Base-by-base conservation (phyloP, 768 basidiomycete genomes). In the Suillus paluster region DNA sequence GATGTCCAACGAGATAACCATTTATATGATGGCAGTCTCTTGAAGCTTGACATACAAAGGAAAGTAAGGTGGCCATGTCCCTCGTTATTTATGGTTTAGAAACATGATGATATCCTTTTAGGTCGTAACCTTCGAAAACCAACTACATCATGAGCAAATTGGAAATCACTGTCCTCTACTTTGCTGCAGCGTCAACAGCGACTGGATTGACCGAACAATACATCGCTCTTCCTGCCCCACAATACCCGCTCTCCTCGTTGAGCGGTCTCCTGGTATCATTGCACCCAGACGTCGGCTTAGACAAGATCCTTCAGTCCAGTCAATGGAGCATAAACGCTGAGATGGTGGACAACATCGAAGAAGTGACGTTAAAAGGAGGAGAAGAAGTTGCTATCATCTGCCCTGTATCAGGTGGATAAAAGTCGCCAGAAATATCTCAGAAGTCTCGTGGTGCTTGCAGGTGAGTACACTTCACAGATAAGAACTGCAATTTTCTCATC, bases 301-400 rank as follows among this genome's bases (percentile, higher is more conserved):
- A 71, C 46, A 78, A 80, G 60, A 80, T 92, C 23, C 77, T 94
- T 34, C 72, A 81, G 52, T 75, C 79, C 36, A 88, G 87, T 66
- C 83, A 83, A 70, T 93, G 92, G 91, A 91, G 91, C 68, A 90
- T 94, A 14, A 78, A 93, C 68, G 88, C 82, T 57, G 90, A 91
- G 75, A 93, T 93, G 90, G 82, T 92, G 2, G 85, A 88, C 14
- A 80, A 87, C 63, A 81, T 82, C 3, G 75, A 78, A n/a, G 63
- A 64, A 1, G 75, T 84, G 21, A 61, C 77, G 14, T 72, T 94
- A 50, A 80, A 73, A 49, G 89, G 90, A 12, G 91, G 90, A 23
- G 91, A 94, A 72, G 88, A 91, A 67, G 84, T 93, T 9, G 91
- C 87, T 15, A 81, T 94, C 27, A 94, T 94, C 46, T 89, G 89